Evolutionary conservation across 208 protist species (phyloP), one percentile per base, ranked within the genome.

Genomic region (Histomonas meleagridis): DNA sequence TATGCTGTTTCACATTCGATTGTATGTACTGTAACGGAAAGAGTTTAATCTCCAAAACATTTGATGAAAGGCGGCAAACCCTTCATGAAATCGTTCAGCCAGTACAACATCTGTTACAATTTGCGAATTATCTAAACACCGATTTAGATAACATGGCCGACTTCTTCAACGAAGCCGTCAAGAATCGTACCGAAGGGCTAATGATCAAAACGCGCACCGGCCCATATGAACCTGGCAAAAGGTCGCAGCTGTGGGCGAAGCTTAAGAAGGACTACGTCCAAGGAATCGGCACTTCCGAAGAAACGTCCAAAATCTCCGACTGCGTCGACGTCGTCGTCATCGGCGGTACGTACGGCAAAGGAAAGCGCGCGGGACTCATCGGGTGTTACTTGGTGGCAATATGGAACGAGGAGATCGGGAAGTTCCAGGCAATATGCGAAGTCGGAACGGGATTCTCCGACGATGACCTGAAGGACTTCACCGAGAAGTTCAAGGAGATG

Each of bases 1-100:
- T 99, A 1, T 98, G 97, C 92, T 95, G 99, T 14, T 99, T 98
- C 93, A 98, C 95, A 1, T 99, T 99, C 95, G 98, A 99, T 94
- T 91, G 99, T n/a, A 94, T 99, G 23, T 99, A 97, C 93, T 95
- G 98, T 38, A 99, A 99, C 94, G 98, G 97, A 0, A 92, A 96
- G 92, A 95, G 95, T 35, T 93, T 97, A 16, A 94, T 98, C 26
- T 10, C 40, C 18, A 35, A 81, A 43, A 49, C 92, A 43, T n/a
- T 93, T 1, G 46, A 91, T 26, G 92, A 97, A 91, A 95, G 97
- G 35, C 95, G 97, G 40, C 90, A 95, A 62, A 46, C 95, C 32
- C 92, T 99, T n/a, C 91, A 94, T 46, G 94, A 96, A 43, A 62
- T 91, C 4, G 32, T 91, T 28, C 28, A 3, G 16, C 40, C 35